Evolutionary conservation across 495 filamentous ascomycete genomes (phyloP).

Genomic region (Saxophila tyrrhenica): DNA sequence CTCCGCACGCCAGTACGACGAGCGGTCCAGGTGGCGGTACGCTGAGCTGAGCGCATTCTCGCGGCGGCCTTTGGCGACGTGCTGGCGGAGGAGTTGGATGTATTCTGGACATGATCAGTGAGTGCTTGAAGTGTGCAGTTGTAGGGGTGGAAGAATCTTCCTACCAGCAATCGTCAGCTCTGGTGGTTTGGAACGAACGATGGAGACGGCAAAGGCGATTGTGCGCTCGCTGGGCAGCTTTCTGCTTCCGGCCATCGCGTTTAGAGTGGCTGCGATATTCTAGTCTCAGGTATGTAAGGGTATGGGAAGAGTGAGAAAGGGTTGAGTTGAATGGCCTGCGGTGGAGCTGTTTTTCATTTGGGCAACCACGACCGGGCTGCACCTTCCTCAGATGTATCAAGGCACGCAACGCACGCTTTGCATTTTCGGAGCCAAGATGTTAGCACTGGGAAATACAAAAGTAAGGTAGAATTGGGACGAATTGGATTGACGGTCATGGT

Average conservation of each 20-base stretch:
- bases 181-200: conserved; percentile 15
- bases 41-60: conserved; percentile 10
- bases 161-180: conserved; percentile 13
- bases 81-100: conserved; percentile 15
- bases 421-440: too few species aligned
- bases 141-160: background rate
- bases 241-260: background rate
- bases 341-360: background rate
- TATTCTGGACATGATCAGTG: conserved; percentile 14
- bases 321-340: too few species aligned
- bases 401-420: too few species aligned
- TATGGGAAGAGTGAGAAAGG: too few species aligned
- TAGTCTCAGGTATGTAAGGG: too few species aligned
- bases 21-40: conserved; percentile 19
- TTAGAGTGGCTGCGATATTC: too few species aligned
- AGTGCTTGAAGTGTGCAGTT: background rate
- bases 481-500: too few species aligned
- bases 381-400: background rate
- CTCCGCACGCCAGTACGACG: conserved; percentile 16
- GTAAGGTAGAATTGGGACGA: too few species aligned
- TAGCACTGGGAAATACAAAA: too few species aligned
- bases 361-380: background rate
- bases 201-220: conserved; percentile 19
- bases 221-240: conserved; percentile 8
- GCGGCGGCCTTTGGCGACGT: conserved; percentile 16